Conservation (phyloP, 1,284 basidiomycete species). For the Fomitopsis schrenkii region DNA sequence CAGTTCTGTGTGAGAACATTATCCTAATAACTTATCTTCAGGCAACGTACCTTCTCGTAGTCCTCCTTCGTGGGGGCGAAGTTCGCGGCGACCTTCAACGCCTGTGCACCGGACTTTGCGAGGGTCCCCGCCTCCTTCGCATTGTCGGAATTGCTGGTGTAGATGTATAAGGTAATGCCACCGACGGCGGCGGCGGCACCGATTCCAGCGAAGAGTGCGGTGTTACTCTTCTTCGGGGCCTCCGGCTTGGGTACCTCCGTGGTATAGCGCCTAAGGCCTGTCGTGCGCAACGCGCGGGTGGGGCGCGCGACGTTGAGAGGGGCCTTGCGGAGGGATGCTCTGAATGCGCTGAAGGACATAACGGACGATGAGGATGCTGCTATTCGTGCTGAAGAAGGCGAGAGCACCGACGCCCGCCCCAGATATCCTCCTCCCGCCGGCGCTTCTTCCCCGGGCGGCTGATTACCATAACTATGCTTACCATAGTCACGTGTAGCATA, state of each 20-base stretch:
- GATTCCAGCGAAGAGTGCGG: conserved; percentile 50
- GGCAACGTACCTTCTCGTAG: conserved; percentile 72
- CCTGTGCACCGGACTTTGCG: conserved; percentile 55
- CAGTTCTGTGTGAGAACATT: background rate
- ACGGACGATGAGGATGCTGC: background rate
- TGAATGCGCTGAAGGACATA: conserved; percentile 51
- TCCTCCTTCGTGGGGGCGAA: conserved; percentile 73
- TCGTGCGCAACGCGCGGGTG: conserved; percentile 21
- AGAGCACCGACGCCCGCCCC: background rate
- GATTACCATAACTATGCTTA: conserved; percentile 2
- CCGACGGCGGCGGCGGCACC: conserved; percentile 48
- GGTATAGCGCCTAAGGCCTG: conserved; percentile 51
- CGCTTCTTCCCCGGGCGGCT: background rate
- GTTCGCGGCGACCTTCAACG: conserved; percentile 57
- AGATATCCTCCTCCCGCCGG: background rate
- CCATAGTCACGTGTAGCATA: background rate
- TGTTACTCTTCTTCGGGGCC: conserved; percentile 40
- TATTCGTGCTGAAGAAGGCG: background rate
- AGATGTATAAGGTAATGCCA: conserved; percentile 51
- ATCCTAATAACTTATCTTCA: background rate
- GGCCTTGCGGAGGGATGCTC: conserved; percentile 41
- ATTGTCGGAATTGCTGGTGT: conserved; percentile 38
- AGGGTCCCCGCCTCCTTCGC: conserved; percentile 48
- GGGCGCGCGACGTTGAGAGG: conserved; percentile 33
- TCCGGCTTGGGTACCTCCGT: conserved; percentile 37